Evolutionary conservation across 176 grass and related monocot species (phyloP), one percentile per base, ranked within the genome.

Genomic region (Zizania latifolia): DNA sequence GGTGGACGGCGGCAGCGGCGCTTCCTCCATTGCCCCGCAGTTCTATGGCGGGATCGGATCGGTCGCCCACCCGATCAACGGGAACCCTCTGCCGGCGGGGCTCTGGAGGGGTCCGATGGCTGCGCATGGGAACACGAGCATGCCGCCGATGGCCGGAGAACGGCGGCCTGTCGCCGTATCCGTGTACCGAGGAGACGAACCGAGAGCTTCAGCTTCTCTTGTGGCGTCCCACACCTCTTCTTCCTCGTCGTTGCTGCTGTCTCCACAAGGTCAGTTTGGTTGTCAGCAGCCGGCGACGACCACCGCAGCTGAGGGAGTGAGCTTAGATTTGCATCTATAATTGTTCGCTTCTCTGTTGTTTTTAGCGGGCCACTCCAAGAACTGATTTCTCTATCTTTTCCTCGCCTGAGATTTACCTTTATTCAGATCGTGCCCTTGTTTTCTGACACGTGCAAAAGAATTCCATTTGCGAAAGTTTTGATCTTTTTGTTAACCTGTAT

Each of bases 321-420:
- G 95, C 77, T 83, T 99, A 88, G 95, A 99, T 94, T 90, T 98
- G 89, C 95, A 86, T 78, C 92, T 99, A 84, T 99, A 84, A 89
- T 69, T 63, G 17, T 19, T 73, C 15, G 12, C 37, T 68, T 81
- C 22, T 60, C 55, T 57, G 5, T 29, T 88, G 80, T 56, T 68
- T 57, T 81, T 67, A 68, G 27, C 33, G 8, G 51, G 54, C 67
- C 46, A 37, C 69, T 57, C 21, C 24, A 35, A 54, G 40, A 83
- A 83, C 53, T 74, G 40, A 43, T 83, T 73, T 72, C 74, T n/a
- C 41, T 29, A 39, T n/a, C 80, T 60, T 51, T 53, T 38, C 34
- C 27, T 40, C 68, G 41, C 45, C 40, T 74, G 10, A 78, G 16
- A 61, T 79, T 74, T 40, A 26, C 27, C 41, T 73, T 78, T 66